Base-by-base conservation (phyloP, 2,329 filamentous ascomycete genomes). In the Pleoardoris graminearum region DNA sequence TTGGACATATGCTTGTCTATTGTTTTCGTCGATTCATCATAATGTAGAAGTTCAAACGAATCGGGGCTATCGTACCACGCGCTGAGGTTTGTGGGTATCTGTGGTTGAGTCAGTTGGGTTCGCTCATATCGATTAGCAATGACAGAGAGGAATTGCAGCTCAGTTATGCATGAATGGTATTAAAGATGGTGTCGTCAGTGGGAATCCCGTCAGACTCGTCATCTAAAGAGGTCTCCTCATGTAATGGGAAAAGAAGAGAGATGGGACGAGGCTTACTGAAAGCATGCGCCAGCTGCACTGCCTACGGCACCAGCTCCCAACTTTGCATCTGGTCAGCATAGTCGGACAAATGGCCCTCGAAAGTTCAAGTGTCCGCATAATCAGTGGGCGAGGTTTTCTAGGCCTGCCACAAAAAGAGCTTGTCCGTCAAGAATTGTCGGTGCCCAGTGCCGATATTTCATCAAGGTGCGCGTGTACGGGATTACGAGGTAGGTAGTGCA, bases 321-420 rank as follows among this genome's bases (percentile, higher is more conserved):
- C 32, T 46, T 66, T 51, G 63, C 58, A 47, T 19, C 29, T 29
- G 21, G 52, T 53, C 38, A 53, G 45, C 25, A 33, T n/a, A 33
- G 16, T 16, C 45, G 38, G 17, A 10, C 30, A 41, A 3, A 14
- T 35, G 35, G 25, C 29, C 10, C 12, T 36, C 10, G 21, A 7
- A 7, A 22, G 30, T 30, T 5, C 8, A 35, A 12, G 16, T 43
- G n/a, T 48, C 17, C 19, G 51, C 49, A 39, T 45, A 70, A 79
- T 96, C 91, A 96, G 91, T 93, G 89, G 91, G 90, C 91, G 86
- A 96, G 91, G 92, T 96, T 96, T 96, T 95, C 91, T 95, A 96
- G 90, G 91, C 91, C 91, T 96, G 91, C 90, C 91, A 77, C 90
- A 90, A 89, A 53, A 83, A 78, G 71, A 90, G 91, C 90, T 85